Evolutionary conservation across 2,329 filamentous ascomycete genomes (phyloP).

Genomic region (Massarina eburnea): DNA sequence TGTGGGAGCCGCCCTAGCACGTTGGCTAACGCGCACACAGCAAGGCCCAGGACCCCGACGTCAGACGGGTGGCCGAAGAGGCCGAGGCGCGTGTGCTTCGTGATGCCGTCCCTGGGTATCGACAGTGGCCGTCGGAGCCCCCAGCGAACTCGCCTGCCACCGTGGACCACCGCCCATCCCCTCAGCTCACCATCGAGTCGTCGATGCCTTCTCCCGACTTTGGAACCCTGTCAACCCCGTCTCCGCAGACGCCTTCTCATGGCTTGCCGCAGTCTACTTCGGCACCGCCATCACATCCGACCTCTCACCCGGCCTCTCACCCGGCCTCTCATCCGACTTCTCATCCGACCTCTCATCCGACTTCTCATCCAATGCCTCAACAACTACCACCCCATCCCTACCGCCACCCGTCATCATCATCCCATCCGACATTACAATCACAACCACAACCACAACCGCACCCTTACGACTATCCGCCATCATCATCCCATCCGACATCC

Average conservation of each 20-base stretch:
- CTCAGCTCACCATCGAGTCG: slow-evolving; percentile 5
- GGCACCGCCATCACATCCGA: background rate
- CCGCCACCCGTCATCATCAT: too few species aligned
- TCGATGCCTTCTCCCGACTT: slow-evolving; percentile 1
- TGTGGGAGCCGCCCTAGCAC: background rate
- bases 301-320: slow-evolving; percentile 9
- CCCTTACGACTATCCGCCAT: too few species aligned
- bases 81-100: slow-evolving; percentile 24
- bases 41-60: slow-evolving; percentile 30
- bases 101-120: slow-evolving; percentile 20
- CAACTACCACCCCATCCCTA: too few species aligned
- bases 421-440: too few species aligned
- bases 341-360: slow-evolving; percentile 13
- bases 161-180: background rate
- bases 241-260: too few species aligned
- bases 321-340: slow-evolving; percentile 15
- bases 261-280: too few species aligned
- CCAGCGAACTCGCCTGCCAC: slow-evolving; percentile 7
- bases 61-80: slow-evolving; percentile 31
- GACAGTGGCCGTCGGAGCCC: slow-evolving; percentile 22
- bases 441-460: too few species aligned
- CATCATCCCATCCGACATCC: too few species aligned
- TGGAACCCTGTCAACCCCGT: too few species aligned
- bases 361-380: too few species aligned
- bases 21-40: slow-evolving; percentile 6